Evolutionary conservation across 2,329 filamentous ascomycete genomes (phyloP), one percentile per base, ranked within the genome.

Genomic region (Alternaria arbusti): DNA sequence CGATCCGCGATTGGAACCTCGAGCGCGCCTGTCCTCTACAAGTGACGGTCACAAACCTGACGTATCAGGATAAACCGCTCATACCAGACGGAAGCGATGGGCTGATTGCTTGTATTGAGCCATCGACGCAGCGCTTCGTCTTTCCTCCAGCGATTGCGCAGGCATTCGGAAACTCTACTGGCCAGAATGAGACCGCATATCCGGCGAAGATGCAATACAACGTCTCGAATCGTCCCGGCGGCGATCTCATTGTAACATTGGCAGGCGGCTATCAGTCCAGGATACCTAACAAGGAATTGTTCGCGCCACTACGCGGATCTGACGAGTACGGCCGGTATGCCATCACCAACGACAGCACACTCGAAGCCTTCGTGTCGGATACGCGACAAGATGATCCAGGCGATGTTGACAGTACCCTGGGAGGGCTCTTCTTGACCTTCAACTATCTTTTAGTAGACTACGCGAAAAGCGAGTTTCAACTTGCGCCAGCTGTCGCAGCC

Each of bases 391-490:
- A 12, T 12, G 43, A 58, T 32, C 59, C 63, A 7, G 30, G 43
- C 5, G 47, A 61, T n/a, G 63, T 63, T 6, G 45, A 55, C 6
- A 40, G 30, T 12, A 49, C 40, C n/a, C 36, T 65, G 11, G 63
- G 63, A 22, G 59, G 36, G 7, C 46, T 65, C 25, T 65, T 65
- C 54, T 40, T 65, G 13, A 65, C 63, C 4, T 65, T 65, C 59
- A 65, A 65, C 20, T 65, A 65, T 23, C 49, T 65, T 12, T 22
- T 63, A 11, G 63, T 65, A 25, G 59, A 65, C 49, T 65, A 65
- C 36, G 59, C 52, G 5, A 65, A 65, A 23, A 43, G 44, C 44
- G 63, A 62, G 32, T 65, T 65, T 8, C 15, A 46, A 12, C 63
- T 65, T 6, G 63, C 63, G 15, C 63, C 63, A 15, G 63, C 63